Percentiles rank a stretch among this genome's conserved stretches.
Conservation (phyloP, 495 filamentous ascomycete species). For the Aspergillus haitiensis region DNA sequence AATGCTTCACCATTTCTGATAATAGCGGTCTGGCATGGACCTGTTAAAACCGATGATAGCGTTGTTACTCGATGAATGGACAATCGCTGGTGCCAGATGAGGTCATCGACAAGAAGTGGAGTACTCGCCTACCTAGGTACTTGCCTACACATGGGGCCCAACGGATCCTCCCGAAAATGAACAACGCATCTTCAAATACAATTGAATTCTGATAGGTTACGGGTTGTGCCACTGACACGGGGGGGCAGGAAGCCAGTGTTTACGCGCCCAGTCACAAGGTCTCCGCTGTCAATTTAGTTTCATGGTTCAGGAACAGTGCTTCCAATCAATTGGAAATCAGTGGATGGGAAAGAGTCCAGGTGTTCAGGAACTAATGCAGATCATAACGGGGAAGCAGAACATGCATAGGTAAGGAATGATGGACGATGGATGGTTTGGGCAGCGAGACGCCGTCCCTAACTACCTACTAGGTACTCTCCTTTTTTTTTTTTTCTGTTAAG, state of each 20-base stretch:
- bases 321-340: slow-evolving; percentile 1
- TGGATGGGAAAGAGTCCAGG: slow-evolving; percentile 8
- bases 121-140: too few species aligned
- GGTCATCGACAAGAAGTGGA: background rate
- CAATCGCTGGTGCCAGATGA: background rate
- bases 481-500: background rate
- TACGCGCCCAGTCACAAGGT: slow-evolving; percentile 13
- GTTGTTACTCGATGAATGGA: background rate
- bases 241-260: slow-evolving; percentile 1
- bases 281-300: slow-evolving; percentile 7
- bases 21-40: background rate
- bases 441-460: slow-evolving; percentile 9
- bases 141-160: background rate
- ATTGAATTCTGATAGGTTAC: background rate
- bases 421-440: slow-evolving; percentile 1
- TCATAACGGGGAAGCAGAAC: slow-evolving; percentile 14
- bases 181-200: background rate
- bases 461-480: background rate
- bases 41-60: background rate
- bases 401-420: slow-evolving; percentile 5
- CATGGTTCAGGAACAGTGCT: slow-evolving; percentile 10
- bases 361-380: slow-evolving; percentile 17
- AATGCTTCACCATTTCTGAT: background rate
- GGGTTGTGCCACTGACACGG: slow-evolving; percentile 4
- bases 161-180: slow-evolving; percentile 2